Percentiles rank a stretch among this genome's conserved stretches.
Evolutionary conservation across 768 basidiomycete species (phyloP).

Genomic region (Termitomyces sp.): DNA sequence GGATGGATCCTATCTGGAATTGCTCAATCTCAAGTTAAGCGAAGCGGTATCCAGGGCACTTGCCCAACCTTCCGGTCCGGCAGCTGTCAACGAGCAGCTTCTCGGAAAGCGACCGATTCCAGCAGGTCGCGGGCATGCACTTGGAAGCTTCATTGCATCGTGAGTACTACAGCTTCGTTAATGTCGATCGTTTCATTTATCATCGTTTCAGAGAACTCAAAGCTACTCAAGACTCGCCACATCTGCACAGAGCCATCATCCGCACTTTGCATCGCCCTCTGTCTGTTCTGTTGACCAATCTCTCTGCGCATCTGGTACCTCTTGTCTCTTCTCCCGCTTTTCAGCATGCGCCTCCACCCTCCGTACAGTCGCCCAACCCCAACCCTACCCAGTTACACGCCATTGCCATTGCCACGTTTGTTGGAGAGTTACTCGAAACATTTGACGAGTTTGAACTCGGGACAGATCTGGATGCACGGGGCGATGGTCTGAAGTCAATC

Average conservation of each 20-base stretch:
- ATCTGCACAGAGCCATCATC: slow-evolving; percentile 63
- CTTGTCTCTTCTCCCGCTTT: slow-evolving; percentile 62
- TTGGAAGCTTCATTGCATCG: slow-evolving; percentile 68
- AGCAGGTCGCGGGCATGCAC: slow-evolving; percentile 58
- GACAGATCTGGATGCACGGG: slow-evolving; percentile 51
- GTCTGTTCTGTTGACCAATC: slow-evolving; percentile 64
- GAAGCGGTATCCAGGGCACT: slow-evolving; percentile 79
- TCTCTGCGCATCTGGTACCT: slow-evolving; percentile 64
- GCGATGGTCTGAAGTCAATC: slow-evolving; percentile 62
- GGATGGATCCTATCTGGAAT: slow-evolving; percentile 77
- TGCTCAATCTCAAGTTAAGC: slow-evolving; percentile 69
- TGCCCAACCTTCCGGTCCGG: slow-evolving; percentile 54
- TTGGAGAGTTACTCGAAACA: slow-evolving; percentile 65
- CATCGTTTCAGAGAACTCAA: slow-evolving; percentile 54
- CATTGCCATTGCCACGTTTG: slow-evolving; percentile 59
- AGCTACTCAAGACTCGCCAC: slow-evolving; percentile 54
- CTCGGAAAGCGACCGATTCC: slow-evolving; percentile 69
- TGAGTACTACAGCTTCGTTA: slow-evolving; percentile 32
- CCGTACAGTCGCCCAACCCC: slow-evolving; percentile 41
- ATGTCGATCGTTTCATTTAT: slow-evolving; percentile 7
- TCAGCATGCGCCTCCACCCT: slow-evolving; percentile 43
- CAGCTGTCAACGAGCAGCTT: slow-evolving; percentile 44
- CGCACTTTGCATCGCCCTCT: slow-evolving; percentile 73
- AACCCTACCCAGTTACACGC: slow-evolving; percentile 72
- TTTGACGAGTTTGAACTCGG: slow-evolving; percentile 67